Conservation (phyloP, 1,139 yeast species). For the Protomyces inouyei region DNA sequence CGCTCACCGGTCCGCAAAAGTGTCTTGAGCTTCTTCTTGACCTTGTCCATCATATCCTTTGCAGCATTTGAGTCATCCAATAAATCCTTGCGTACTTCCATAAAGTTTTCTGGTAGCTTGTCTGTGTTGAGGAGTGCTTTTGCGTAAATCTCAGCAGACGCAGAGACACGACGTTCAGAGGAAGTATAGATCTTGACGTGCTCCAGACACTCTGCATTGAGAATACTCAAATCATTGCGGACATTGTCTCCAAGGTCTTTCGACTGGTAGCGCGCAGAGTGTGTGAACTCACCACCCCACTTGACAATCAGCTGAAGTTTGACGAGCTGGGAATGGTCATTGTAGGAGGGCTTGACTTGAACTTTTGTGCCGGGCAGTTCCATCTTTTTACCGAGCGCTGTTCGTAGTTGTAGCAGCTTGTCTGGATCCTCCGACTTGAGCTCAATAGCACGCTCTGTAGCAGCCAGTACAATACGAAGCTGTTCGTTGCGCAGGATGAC, state of each 20-base stretch:
- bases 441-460: slow-evolving; percentile 75
- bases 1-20: slow-evolving; percentile 90
- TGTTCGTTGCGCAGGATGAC: slow-evolving; percentile 88
- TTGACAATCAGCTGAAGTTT: slow-evolving; percentile 92
- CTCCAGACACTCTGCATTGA: slow-evolving; percentile 76
- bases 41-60: slow-evolving; percentile 94
- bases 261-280: slow-evolving; percentile 92
- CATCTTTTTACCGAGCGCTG: slow-evolving; percentile 83
- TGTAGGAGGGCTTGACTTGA: slow-evolving; percentile 84
- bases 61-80: slow-evolving; percentile 98
- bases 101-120: slow-evolving; percentile 69
- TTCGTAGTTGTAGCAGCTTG: slow-evolving; percentile 68
- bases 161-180: slow-evolving; percentile 86
- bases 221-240: slow-evolving; percentile 81
- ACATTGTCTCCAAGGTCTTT: slow-evolving; percentile 91
- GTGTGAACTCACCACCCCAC: slow-evolving; percentile 99
- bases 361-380: slow-evolving; percentile 93
- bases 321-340: slow-evolving; percentile 64
- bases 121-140: slow-evolving; percentile 71
- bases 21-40: slow-evolving; percentile 92
- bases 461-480: slow-evolving; percentile 74
- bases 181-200: slow-evolving; percentile 86
- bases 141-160: slow-evolving; percentile 86
- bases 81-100: slow-evolving; percentile 80
- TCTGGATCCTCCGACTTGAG: slow-evolving; percentile 71